phyloP scores from a whole-genome alignment of 805 yeast genomes.

The Zygosaccharomyces siamensis region DNA sequence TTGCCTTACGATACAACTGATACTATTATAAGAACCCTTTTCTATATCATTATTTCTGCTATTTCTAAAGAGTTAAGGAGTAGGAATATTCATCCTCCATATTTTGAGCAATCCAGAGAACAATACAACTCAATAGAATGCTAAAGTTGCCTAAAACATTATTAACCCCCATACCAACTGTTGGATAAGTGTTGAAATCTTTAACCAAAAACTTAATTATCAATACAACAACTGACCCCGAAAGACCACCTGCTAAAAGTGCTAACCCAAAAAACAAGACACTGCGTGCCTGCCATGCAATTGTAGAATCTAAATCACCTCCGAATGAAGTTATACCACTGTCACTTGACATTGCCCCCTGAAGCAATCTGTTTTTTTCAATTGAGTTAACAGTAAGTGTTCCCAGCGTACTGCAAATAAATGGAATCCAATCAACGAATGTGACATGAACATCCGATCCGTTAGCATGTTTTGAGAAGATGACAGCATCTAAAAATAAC shows the following conservation, averaged over 20 bases:
- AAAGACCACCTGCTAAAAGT: constrained; percentile 85
- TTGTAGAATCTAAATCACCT: constrained; percentile 41
- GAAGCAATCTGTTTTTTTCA: constrained; percentile 41
- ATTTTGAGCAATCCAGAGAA: constrained; percentile 91
- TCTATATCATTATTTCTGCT: constrained; percentile 3
- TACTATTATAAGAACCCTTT: background rate
- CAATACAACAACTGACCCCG: constrained; percentile 86
- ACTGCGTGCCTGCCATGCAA: constrained; percentile 92
- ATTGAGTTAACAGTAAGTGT: constrained; percentile 63
- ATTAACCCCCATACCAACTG: constrained; percentile 89
- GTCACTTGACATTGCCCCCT: constrained; percentile 38
- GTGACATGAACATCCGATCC: constrained; percentile 84
- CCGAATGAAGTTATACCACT: constrained; percentile 26
- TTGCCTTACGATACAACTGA: constrained; percentile 1
- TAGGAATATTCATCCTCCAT: constrained; percentile 95
- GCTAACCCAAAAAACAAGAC: constrained; percentile 90
- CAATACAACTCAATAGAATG: constrained; percentile 83
- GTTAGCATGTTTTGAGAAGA: constrained; percentile 78
- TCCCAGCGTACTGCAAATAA: constrained; percentile 81
- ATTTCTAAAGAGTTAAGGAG: constrained; percentile 62
- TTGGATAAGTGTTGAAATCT: constrained; percentile 70
- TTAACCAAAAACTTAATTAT: constrained; percentile 79
- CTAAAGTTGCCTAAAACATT: constrained; percentile 76
- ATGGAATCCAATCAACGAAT: constrained; percentile 94
- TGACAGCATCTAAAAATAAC: constrained; percentile 82